Evolutionary conservation across 2,329 filamentous ascomycete species (phyloP).

Genomic region (Epichloe festucae): DNA sequence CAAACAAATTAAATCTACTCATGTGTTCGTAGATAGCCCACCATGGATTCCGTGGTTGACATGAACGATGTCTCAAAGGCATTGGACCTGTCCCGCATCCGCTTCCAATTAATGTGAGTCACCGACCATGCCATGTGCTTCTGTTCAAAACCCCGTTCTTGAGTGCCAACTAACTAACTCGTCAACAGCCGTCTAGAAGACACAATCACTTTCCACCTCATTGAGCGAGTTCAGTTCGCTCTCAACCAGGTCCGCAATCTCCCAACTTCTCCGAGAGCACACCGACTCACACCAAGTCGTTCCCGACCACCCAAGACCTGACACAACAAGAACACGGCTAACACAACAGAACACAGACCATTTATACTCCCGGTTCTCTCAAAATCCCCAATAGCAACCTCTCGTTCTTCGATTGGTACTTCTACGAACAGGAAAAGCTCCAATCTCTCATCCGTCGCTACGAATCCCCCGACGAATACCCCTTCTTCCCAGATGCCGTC

Average conservation of each 20-base stretch:
- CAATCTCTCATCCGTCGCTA: constrained; percentile 91
- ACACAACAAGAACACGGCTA: not conserved
- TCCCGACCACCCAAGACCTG: not conserved
- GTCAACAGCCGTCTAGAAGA: constrained; percentile 74
- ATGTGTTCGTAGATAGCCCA: constrained; percentile 7
- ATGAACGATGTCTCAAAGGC: constrained; percentile 74
- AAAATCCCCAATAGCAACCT: constrained; percentile 59
- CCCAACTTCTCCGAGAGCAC: not conserved
- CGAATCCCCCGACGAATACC: constrained; percentile 92
- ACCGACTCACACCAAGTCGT: not conserved
- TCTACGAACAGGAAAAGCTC: constrained; percentile 76
- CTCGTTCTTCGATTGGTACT: constrained; percentile 89
- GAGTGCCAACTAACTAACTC: not conserved
- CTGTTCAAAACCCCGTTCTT: not conserved
- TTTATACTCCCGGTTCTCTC: constrained; percentile 74
- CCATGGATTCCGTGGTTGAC: constrained; percentile 85
- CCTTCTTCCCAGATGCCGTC: constrained; percentile 80
- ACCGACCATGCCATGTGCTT: not conserved
- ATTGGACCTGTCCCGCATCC: constrained; percentile 80
- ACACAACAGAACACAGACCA: constrained; percentile 34
- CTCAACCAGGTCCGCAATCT: constrained; percentile 46
- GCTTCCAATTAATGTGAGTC: constrained; percentile 79
- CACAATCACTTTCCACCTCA: constrained; percentile 92
- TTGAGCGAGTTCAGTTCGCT: constrained; percentile 95
- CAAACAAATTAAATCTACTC: not conserved